Percentiles rank a stretch among this genome's conserved stretches.
phyloP scores from a whole-genome alignment of 2,329 filamentous ascomycete species.

The Malbranchea zuffiana region DNA sequence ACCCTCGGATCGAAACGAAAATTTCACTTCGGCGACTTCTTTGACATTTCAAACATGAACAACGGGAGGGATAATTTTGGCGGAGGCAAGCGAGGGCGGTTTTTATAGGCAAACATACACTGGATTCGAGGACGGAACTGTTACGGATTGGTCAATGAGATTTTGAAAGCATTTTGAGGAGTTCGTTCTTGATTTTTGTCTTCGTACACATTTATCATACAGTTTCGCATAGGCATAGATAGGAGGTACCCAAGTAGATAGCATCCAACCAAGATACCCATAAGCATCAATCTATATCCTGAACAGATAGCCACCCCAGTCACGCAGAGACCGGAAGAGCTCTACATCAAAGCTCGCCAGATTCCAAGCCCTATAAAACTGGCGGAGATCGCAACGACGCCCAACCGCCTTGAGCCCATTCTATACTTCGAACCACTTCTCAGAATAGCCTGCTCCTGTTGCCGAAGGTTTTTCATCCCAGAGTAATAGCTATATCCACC shows the following conservation, averaged over 20 bases:
- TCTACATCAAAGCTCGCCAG: constrained; percentile 40
- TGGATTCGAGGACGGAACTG: not conserved
- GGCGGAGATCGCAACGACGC: constrained; percentile 57
- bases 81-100: constrained; percentile 39
- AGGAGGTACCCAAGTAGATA: constrained; percentile 11
- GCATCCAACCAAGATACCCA: constrained; percentile 15
- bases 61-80: constrained; percentile 35
- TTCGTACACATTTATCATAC: constrained; percentile 11
- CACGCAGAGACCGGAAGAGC: not conserved
- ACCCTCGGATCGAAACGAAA: constrained; percentile 39
- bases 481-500: constrained; percentile 68
- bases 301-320: not conserved
- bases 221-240: not conserved
- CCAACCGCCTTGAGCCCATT: constrained; percentile 57
- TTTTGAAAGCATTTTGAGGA: constrained; percentile 7
- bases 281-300: not conserved
- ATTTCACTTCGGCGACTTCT: constrained; percentile 39
- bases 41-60: constrained; percentile 38
- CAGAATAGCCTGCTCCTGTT: constrained; percentile 51
- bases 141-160: constrained; percentile 2
- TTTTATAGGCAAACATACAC: constrained; percentile 26
- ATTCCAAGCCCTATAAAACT: constrained; percentile 59
- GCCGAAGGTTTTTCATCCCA: constrained; percentile 59
- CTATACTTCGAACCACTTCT: constrained; percentile 60
- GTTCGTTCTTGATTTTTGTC: constrained; percentile 18